Evolutionary conservation across 345 rosid species (phyloP).

Genomic region (Citrus sp.): DNA sequence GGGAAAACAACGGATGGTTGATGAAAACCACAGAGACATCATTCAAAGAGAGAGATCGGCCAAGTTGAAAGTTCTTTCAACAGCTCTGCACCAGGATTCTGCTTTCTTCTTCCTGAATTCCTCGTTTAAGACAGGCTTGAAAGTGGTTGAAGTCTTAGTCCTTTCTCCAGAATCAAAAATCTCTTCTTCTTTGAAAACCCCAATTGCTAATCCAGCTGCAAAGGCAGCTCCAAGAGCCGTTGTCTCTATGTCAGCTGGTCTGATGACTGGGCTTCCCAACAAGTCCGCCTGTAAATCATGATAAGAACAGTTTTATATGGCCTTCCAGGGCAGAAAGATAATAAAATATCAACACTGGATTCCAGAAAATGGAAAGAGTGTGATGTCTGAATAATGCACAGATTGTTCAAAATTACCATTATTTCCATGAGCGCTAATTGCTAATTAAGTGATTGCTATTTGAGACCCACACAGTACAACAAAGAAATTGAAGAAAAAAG

Average conservation of each 20-base stretch:
- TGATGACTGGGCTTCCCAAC: slow-evolving; percentile 85
- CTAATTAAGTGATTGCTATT: background rate
- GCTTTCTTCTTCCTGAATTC: slow-evolving; percentile 64
- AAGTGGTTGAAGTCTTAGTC: slow-evolving; percentile 39
- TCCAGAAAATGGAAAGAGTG: background rate
- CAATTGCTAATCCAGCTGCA: slow-evolving; percentile 91
- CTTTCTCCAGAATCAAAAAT: slow-evolving; percentile 55
- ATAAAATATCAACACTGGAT: background rate
- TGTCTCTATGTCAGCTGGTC: slow-evolving; percentile 89
- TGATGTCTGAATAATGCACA: background rate
- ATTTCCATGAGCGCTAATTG: no score
- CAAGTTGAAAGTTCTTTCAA: slow-evolving; percentile 64
- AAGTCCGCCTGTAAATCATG: slow-evolving; percentile 62
- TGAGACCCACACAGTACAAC: background rate
- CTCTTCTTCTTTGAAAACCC: slow-evolving; percentile 74
- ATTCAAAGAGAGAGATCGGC: slow-evolving; percentile 68
- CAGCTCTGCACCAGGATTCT: slow-evolving; percentile 87
- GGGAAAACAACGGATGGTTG: background rate
- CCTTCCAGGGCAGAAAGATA: background rate
- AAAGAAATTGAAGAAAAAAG: background rate
- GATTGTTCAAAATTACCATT: background rate
- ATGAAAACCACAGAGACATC: background rate
- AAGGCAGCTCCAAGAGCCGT: slow-evolving; percentile 96
- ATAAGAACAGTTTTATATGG: background rate
- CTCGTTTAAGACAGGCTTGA: slow-evolving; percentile 49